Base-by-base conservation (phyloP, 495 filamentous ascomycete species). In the Tuber brumale region DNA sequence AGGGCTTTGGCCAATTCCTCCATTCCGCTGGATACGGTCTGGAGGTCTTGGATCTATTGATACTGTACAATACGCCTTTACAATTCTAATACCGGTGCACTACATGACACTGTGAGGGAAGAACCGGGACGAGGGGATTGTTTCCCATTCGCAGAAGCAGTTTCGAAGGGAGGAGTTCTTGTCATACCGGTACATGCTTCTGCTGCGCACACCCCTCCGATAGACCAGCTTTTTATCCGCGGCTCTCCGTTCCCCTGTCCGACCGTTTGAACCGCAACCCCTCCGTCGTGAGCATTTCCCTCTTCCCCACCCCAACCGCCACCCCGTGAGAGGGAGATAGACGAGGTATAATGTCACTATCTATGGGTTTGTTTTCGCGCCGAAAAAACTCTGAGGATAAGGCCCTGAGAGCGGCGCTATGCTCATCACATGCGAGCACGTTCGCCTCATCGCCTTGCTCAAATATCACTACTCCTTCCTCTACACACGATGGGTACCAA, bases 301-400 rank as follows among this genome's bases (percentile, higher is more conserved):
- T 66, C 57, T 31, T 66, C 57, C 57, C 14, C 27, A 31, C 31
- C n/a, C 57, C 31, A 18, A 66, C n/a, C 12, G 23, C n/a, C 27
- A 6, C 6, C 57, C n/a, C n/a, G 3, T 57, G 23, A 57, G 27
- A 66, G 51, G n/a, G 57, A 66, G 57, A 31, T 1, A 57, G 57
- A 66, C 57, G 10, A 66, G n/a, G 14, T 9, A 5, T 31, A 31
- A 82, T 78, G 82, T 51, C 80, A 14, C 61, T 80, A n/a, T 69
- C 80, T 23, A 75, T 82, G 46, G 76, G 72, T 37, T 66, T 82
- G 5, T 82, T 82, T 61, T 82, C 80, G 37, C 80, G 80, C 44
- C 80, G 80, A 46, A 82, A 82, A 69, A 74, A 70, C 73, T 76
- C 73, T 43, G 80, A 74, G n/a, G 80, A 82, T 21, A 82, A 79